Evolutionary conservation across 495 filamentous ascomycete species (phyloP).

Genomic region (Neurospora sp.): DNA sequence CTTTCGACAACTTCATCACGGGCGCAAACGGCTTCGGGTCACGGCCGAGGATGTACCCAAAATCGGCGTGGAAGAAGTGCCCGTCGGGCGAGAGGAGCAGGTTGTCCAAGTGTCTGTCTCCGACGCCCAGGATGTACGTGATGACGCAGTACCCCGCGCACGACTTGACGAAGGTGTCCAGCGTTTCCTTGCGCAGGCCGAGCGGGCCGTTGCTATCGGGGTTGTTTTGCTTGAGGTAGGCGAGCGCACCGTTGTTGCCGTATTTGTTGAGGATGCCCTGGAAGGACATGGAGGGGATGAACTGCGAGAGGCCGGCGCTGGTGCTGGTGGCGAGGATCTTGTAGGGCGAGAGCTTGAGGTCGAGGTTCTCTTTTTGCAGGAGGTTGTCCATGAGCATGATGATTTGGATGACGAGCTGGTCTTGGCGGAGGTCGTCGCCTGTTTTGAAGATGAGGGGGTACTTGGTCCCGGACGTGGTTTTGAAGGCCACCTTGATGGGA

Average conservation of each 20-base stretch:
- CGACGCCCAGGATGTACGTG: conserved; percentile 96
- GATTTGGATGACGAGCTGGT: conserved; percentile 96
- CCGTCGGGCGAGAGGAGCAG: conserved; percentile 82
- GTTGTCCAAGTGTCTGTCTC: conserved; percentile 94
- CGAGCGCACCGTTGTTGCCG: conserved; percentile 59
- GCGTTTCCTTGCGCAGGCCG: conserved; percentile 81
- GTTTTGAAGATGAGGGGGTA: conserved; percentile 97
- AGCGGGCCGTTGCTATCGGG: conserved; percentile 75
- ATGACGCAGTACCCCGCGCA: conserved; percentile 98
- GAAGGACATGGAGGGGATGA: conserved; percentile 76
- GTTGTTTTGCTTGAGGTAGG: conserved; percentile 83
- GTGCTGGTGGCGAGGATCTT: conserved; percentile 89
- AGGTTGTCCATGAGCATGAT: conserved; percentile 97
- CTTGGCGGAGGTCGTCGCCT: conserved; percentile 92
- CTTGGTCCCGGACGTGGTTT: conserved; percentile 60
- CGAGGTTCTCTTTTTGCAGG: conserved; percentile 91
- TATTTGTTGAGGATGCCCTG: conserved; percentile 72
- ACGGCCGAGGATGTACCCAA: conserved; percentile 94
- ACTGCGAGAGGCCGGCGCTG: conserved; percentile 83
- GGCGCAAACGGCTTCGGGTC: conserved; percentile 97
- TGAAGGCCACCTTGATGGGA: conserved; percentile 85
- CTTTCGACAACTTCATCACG: conserved; percentile 90
- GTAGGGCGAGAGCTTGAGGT: conserved; percentile 91
- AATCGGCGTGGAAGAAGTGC: conserved; percentile 97
- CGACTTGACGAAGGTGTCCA: conserved; percentile 93